Percentiles rank a stretch among this genome's conserved stretches.
Conservation (phyloP, 306 rosid genomes). For the Quercus wislizeni region DNA sequence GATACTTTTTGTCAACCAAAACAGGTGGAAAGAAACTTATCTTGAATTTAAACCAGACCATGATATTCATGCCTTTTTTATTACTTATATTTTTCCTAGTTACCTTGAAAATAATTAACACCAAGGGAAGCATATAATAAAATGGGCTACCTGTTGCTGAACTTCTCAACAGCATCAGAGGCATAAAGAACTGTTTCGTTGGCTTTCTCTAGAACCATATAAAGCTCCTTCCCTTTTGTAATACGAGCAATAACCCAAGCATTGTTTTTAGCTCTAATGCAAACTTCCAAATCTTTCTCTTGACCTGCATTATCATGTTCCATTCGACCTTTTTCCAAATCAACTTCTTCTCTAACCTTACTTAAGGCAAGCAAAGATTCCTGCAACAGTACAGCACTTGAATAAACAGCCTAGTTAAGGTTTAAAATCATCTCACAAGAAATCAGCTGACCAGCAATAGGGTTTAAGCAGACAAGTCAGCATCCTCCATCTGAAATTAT, state of each 20-base stretch:
- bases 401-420: slow-evolving; percentile 7
- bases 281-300: slow-evolving; percentile 78
- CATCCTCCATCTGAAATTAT: not conserved
- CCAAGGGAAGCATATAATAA: slow-evolving; percentile 7
- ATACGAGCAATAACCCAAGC: slow-evolving; percentile 88
- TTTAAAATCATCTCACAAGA: not conserved
- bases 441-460: slow-evolving; percentile 10
- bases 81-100: not conserved
- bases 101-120: not conserved
- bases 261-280: slow-evolving; percentile 86
- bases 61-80: not conserved
- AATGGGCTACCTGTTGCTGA: slow-evolving; percentile 71
- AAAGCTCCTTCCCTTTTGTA: slow-evolving; percentile 92
- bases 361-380: slow-evolving; percentile 86
- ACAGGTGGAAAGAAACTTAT: not conserved
- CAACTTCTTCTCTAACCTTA: slow-evolving; percentile 86
- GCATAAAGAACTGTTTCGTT: slow-evolving; percentile 89
- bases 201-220: slow-evolving; percentile 93
- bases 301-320: slow-evolving; percentile 40
- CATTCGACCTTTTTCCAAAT: slow-evolving; percentile 73
- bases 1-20: not conserved
- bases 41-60: not conserved
- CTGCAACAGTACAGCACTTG: slow-evolving; percentile 40
- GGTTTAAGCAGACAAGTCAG: not conserved
- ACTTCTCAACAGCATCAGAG: slow-evolving; percentile 91